A percentile compares a stretch with the other conserved stretches of the same genome.
Conservation (phyloP, 805 yeast genomes). For the Candida maesae region DNA sequence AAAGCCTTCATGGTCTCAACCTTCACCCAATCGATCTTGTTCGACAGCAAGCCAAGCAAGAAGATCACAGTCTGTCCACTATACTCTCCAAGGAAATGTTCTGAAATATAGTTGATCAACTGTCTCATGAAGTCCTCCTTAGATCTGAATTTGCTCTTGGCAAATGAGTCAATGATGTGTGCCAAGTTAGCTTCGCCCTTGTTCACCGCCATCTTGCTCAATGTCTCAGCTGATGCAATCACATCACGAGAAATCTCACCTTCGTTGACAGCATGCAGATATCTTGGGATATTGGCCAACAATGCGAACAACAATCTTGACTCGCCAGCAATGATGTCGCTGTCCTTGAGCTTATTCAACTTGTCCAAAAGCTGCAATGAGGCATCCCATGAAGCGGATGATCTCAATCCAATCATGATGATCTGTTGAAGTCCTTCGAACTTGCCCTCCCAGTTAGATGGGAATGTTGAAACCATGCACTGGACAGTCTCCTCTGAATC, state of each 20-base stretch:
- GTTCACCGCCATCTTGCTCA: slow-evolving; percentile 58
- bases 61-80: slow-evolving; percentile 74
- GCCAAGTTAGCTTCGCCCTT: slow-evolving; percentile 57
- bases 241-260: slow-evolving; percentile 48
- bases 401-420: slow-evolving; percentile 78
- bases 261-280: slow-evolving; percentile 71
- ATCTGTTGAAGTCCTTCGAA: slow-evolving; percentile 85
- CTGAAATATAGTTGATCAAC: slow-evolving; percentile 63
- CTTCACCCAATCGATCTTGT: slow-evolving; percentile 75
- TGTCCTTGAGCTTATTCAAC: slow-evolving; percentile 60
- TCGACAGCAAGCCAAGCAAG: slow-evolving; percentile 73
- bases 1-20: slow-evolving; percentile 74
- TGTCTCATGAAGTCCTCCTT: slow-evolving; percentile 86
- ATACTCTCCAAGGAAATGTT: slow-evolving; percentile 66
- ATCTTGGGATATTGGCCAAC: slow-evolving; percentile 78
- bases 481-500: slow-evolving; percentile 83
- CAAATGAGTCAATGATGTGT: slow-evolving; percentile 69
- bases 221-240: slow-evolving; percentile 47
- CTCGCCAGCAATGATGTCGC: slow-evolving; percentile 72
- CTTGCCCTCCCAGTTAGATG: slow-evolving; percentile 92
- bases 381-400: slow-evolving; percentile 75
- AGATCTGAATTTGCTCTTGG: slow-evolving; percentile 80
- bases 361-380: slow-evolving; percentile 71
- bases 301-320: slow-evolving; percentile 68
- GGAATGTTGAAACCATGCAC: slow-evolving; percentile 80